These are phyloP conservation scores for Talaromyces thailandensis DNA, from an alignment of 495 filamentous ascomycete species.

Conservation along the genomic window DNA sequence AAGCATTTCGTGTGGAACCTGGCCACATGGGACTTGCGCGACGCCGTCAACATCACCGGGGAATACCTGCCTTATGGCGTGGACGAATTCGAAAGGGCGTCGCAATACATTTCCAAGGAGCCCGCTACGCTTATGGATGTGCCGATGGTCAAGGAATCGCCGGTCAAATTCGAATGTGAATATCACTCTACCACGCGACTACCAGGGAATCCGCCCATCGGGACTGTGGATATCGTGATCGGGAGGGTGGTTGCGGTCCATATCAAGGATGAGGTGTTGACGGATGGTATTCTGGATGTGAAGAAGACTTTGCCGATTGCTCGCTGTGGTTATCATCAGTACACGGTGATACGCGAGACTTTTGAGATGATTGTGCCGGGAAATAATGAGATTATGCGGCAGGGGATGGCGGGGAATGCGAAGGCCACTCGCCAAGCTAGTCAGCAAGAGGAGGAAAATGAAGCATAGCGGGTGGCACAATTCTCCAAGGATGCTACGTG, in stretches of 20 bases:
- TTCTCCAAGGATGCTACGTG: background rate
- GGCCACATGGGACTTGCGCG: conserved; percentile 12
- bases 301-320: conserved; percentile 46
- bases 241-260: conserved; percentile 47
- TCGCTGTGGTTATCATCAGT: conserved; percentile 51
- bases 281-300: conserved; percentile 29
- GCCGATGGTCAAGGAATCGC: conserved; percentile 42
- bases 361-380: conserved; percentile 43
- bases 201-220: conserved; percentile 45
- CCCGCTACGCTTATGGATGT: conserved; percentile 25
- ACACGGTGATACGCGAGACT: conserved; percentile 38
- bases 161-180: conserved; percentile 48
- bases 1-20: background rate
- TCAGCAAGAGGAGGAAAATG: background rate
- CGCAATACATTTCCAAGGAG: conserved; percentile 33
- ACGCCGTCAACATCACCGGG: conserved; percentile 42
- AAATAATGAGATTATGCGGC: background rate
- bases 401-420: background rate
- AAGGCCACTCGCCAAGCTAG: background rate
- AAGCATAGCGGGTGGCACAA: background rate
- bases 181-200: conserved; percentile 43
- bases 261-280: conserved; percentile 41
- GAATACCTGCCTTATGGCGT: conserved; percentile 32
- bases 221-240: conserved; percentile 45
- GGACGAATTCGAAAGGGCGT: conserved; percentile 43